Evolutionary conservation across 768 basidiomycete species (phyloP).

Genomic region (Hericium coralloides): DNA sequence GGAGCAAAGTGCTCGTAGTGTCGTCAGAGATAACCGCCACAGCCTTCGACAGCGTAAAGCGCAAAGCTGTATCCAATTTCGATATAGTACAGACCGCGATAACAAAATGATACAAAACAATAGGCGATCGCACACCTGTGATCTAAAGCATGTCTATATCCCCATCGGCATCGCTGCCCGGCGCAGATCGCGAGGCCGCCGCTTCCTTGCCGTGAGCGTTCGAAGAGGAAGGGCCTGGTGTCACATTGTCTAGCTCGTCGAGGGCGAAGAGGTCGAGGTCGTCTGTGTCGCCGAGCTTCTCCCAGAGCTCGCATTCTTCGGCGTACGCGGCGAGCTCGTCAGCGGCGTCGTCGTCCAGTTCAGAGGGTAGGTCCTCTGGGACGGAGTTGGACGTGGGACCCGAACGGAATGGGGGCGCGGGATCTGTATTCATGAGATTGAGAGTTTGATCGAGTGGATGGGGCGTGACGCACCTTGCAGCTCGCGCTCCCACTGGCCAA

Average conservation of each 20-base stretch:
- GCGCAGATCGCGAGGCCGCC: too few species aligned
- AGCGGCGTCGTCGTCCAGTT: constrained; percentile 40
- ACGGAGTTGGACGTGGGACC: not conserved
- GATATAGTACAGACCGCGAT: too few species aligned
- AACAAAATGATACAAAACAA: too few species aligned
- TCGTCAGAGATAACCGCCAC: too few species aligned
- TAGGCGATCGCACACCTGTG: too few species aligned
- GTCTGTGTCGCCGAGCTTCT: constrained; percentile 8
- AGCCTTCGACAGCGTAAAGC: too few species aligned
- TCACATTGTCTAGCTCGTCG: not conserved
- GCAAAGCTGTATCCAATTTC: too few species aligned
- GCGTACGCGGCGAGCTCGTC: constrained; percentile 54
- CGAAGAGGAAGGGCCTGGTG: too few species aligned
- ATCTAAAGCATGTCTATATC: too few species aligned
- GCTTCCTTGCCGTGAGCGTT: too few species aligned
- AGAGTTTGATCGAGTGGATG: not conserved
- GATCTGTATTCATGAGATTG: not conserved
- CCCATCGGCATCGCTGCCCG: too few species aligned
- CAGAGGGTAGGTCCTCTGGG: constrained; percentile 5
- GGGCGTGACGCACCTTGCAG: constrained; percentile 29
- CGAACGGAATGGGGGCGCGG: not conserved
- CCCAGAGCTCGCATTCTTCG: constrained; percentile 34
- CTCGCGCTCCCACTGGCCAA: constrained; percentile 50
- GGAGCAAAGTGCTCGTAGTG: too few species aligned
- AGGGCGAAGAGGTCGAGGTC: constrained; percentile 1